Evolutionary conservation across 805 yeast species (phyloP).

Genomic region (Saccharomycopsis fibuligera): DNA sequence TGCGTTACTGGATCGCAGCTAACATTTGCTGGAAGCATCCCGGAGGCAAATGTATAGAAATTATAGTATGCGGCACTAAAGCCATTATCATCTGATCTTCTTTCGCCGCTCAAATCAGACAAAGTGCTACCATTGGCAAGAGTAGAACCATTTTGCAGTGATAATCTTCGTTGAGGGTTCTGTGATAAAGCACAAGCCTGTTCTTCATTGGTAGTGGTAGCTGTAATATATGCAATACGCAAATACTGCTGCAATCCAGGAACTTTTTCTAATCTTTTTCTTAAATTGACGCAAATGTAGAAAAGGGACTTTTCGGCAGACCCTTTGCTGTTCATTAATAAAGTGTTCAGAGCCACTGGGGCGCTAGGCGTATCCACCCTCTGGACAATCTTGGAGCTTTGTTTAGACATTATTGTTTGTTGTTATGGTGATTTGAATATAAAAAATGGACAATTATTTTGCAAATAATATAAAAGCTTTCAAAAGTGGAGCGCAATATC

Average conservation of each 20-base stretch:
- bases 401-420: not conserved
- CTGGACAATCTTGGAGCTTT: constrained; percentile 15
- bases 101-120: constrained; percentile 19
- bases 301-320: constrained; percentile 61
- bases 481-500: too few relatives aligned
- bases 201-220: constrained; percentile 65
- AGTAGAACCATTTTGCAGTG: not conserved
- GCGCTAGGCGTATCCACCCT: constrained; percentile 33
- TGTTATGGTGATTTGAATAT: too few relatives aligned
- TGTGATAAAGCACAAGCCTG: constrained; percentile 51
- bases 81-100: constrained; percentile 28
- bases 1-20: constrained; percentile 91
- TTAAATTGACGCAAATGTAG: constrained; percentile 54
- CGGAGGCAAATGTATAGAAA: constrained; percentile 62
- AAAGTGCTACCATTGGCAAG: constrained; percentile 8
- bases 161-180: constrained; percentile 27
- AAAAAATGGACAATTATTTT: too few relatives aligned
- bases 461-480: too few relatives aligned
- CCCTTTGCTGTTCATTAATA: constrained; percentile 59
- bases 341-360: constrained; percentile 37
- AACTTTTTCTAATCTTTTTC: constrained; percentile 48
- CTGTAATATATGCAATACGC: constrained; percentile 54
- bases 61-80: constrained; percentile 29
- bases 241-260: constrained; percentile 67
- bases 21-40: constrained; percentile 65